Conservation (phyloP, 1,139 yeast species). For the Zygoascus sp. region DNA sequence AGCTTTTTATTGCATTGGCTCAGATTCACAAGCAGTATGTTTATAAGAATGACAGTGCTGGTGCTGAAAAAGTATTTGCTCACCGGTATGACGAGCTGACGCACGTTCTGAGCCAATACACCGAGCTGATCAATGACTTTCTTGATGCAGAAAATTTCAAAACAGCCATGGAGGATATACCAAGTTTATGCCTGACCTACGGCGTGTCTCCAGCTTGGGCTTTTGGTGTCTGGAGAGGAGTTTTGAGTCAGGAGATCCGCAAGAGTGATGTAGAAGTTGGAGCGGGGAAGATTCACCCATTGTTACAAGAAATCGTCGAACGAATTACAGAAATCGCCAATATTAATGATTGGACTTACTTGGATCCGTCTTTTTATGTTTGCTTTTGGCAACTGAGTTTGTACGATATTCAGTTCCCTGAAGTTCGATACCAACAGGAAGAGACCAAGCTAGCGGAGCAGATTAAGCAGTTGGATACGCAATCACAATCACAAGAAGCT, state of each 20-base stretch:
- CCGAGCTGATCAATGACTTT: conserved; percentile 55
- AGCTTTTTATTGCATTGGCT: conserved; percentile 60
- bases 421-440: conserved; percentile 49
- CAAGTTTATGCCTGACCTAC: conserved; percentile 45
- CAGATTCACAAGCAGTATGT: conserved; percentile 39
- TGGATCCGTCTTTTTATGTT: conserved; percentile 48
- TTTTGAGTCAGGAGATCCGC: conserved; percentile 35
- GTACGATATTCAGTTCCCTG: conserved; percentile 65
- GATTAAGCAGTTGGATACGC: conserved; percentile 10
- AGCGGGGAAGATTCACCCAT: conserved; percentile 23
- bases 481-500: background rate
- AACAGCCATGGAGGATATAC: conserved; percentile 42
- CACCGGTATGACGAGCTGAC: conserved; percentile 68
- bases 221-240: conserved; percentile 72
- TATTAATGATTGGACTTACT: conserved; percentile 35
- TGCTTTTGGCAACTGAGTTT: conserved; percentile 72
- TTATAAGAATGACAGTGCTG: conserved; percentile 27
- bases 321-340: conserved; percentile 24
- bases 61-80: conserved; percentile 69
- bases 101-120: conserved; percentile 59
- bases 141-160: conserved; percentile 38
- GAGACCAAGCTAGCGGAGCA: conserved; percentile 28
- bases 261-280: conserved; percentile 19
- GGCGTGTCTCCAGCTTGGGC: conserved; percentile 63
- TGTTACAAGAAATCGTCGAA: conserved; percentile 26